Evolutionary conservation across 805 yeast genomes (phyloP).

Genomic region (Geotrichum ghanense): DNA sequence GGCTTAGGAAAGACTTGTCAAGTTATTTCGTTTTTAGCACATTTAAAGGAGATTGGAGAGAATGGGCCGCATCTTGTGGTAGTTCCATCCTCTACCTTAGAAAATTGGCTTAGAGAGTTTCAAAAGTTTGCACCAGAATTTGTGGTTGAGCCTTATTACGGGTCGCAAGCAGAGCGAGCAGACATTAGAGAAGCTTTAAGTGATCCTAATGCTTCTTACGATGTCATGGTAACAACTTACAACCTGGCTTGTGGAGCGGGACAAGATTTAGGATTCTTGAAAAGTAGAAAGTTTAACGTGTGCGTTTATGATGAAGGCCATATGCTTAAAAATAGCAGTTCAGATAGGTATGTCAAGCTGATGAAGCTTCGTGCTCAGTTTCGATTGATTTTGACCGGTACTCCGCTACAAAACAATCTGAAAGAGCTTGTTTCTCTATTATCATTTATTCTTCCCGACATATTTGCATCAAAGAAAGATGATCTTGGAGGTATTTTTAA

Average conservation of each 20-base stretch:
- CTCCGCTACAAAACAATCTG: conserved; percentile 90
- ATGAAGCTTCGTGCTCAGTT: conserved; percentile 80
- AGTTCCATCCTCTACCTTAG: conserved; percentile 93
- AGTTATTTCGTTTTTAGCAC: conserved; percentile 84
- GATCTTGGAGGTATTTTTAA: conserved; percentile 75
- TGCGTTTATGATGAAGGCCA: conserved; percentile 97
- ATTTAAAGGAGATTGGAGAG: conserved; percentile 56
- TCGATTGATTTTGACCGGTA: conserved; percentile 83
- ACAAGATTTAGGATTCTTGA: conserved; percentile 68
- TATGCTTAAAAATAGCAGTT: conserved; percentile 78
- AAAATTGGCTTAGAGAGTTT: conserved; percentile 95
- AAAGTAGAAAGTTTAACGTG: conserved; percentile 65
- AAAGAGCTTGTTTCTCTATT: conserved; percentile 81
- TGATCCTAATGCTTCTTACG: conserved; percentile 45
- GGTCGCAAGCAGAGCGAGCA: conserved; percentile 72
- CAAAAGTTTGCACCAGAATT: conserved; percentile 73
- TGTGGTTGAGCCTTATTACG: conserved; percentile 87
- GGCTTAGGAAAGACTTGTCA: conserved; percentile 94
- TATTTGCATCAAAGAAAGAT: conserved; percentile 72
- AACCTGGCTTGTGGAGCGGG: conserved; percentile 82
- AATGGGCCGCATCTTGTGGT: conserved; percentile 84
- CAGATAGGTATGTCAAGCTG: conserved; percentile 78
- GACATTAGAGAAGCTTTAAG: conserved; percentile 64
- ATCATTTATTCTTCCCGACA: conserved; percentile 78
- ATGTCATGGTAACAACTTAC: conserved; percentile 90